Evolutionary conservation across 148 eudicot genomes (phyloP).

Genomic region (Dysphania ambrosioides): DNA sequence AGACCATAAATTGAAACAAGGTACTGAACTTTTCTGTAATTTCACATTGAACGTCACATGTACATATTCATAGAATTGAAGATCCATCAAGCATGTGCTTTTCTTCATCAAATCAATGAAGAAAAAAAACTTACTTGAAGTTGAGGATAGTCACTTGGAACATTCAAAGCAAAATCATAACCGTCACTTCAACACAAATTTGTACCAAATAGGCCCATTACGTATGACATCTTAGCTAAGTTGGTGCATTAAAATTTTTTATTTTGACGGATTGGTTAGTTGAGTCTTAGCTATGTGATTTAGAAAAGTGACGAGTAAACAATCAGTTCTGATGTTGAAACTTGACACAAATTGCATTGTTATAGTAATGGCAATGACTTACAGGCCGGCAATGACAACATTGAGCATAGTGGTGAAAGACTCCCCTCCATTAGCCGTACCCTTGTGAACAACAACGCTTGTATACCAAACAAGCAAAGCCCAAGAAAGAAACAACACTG

Average conservation of each 20-base stretch:
- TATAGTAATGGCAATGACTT: constrained; percentile 33
- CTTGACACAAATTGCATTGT: background rate
- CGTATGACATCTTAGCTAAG: background rate
- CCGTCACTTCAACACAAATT: background rate
- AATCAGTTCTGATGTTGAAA: background rate
- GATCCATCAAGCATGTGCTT: no score
- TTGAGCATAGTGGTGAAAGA: constrained; percentile 99
- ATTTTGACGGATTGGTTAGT: no score
- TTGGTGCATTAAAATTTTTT: no score
- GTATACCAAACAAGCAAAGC: constrained; percentile 96
- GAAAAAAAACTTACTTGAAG: no score
- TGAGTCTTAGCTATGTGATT: background rate
- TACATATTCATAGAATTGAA: background rate
- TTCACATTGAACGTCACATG: background rate
- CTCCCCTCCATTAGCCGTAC: constrained; percentile 84
- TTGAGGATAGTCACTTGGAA: background rate
- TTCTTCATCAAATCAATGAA: no score
- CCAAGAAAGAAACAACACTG: constrained; percentile 93
- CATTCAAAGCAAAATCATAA: background rate
- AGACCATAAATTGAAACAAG: background rate
- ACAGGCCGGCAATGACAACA: constrained; percentile 95
- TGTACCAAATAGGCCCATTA: background rate
- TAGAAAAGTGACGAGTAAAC: background rate
- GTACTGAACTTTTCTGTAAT: background rate
- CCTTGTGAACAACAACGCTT: constrained; percentile 83